Conservation (phyloP, 208 protist species). For the Lotmaria passim region DNA sequence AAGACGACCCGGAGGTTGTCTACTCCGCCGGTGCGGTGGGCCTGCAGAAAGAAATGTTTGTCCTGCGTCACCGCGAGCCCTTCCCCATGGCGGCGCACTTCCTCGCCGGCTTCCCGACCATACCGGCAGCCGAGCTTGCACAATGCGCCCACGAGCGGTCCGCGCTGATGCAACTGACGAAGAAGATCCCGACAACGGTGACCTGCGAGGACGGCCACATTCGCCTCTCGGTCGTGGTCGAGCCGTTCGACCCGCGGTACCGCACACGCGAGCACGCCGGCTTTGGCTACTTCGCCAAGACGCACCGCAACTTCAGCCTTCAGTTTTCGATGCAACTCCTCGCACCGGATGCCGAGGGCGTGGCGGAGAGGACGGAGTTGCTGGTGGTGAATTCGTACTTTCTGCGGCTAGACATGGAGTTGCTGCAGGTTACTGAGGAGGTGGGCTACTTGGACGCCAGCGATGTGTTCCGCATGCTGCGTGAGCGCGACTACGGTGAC, state of each 20-base stretch:
- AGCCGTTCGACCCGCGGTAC: constrained; percentile 61
- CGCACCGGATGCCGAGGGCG: background rate
- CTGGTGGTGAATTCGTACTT: constrained; percentile 79
- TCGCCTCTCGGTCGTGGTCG: constrained; percentile 48
- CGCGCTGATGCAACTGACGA: constrained; percentile 30
- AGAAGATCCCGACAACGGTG: constrained; percentile 34
- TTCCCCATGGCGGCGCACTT: constrained; percentile 58
- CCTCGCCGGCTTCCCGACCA: constrained; percentile 37
- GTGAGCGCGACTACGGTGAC: constrained; percentile 39
- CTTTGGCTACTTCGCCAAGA: constrained; percentile 53
- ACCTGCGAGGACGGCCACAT: constrained; percentile 59
- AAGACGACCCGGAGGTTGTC: constrained; percentile 32
- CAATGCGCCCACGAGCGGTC: constrained; percentile 27
- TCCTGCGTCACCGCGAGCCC: constrained; percentile 42
- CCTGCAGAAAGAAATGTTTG: constrained; percentile 62
- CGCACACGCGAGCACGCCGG: constrained; percentile 33
- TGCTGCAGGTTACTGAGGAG: constrained; percentile 65
- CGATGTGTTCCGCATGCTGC: constrained; percentile 61
- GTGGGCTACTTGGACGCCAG: constrained; percentile 65
- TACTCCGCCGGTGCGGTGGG: constrained; percentile 65
- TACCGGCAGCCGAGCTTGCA: constrained; percentile 25
- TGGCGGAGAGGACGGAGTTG: constrained; percentile 28
- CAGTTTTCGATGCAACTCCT: constrained; percentile 36
- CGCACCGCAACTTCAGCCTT: constrained; percentile 68
- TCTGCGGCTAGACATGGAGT: constrained; percentile 53